Evolutionary conservation across 345 rosid genomes (phyloP).

Genomic region (Diplotaxis tenuifolia): DNA sequence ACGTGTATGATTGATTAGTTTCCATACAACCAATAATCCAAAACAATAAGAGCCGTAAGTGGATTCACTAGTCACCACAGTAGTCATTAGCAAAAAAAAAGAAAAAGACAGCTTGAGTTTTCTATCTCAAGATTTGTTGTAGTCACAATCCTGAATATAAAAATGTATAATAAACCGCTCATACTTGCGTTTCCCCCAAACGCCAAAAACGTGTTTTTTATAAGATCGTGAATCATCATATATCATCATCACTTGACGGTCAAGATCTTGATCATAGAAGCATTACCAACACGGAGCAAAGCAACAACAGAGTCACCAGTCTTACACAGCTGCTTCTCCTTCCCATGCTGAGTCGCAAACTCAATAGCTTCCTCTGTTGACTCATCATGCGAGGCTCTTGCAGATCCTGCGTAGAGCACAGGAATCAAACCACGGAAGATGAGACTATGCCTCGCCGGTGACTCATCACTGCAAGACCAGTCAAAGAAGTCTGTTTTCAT

Average conservation of each 20-base stretch:
- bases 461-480: constrained; percentile 88
- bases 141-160: constrained; percentile 25
- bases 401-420: constrained; percentile 79
- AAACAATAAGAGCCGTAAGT: constrained; percentile 7
- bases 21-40: constrained; percentile 26
- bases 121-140: constrained; percentile 30
- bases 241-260: constrained; percentile 54
- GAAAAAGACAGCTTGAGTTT: constrained; percentile 31
- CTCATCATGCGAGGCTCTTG: constrained; percentile 82
- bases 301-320: constrained; percentile 87
- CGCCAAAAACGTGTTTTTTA: constrained; percentile 19
- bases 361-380: constrained; percentile 92
- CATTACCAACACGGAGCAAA: constrained; percentile 82
- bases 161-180: constrained; percentile 18
- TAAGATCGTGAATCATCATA: constrained; percentile 25
- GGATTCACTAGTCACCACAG: constrained; percentile 29
- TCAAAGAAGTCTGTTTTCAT: constrained; percentile 80
- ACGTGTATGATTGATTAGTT: constrained; percentile 31
- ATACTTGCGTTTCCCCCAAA: constrained; percentile 1
- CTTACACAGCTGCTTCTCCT: constrained; percentile 65
- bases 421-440: constrained; percentile 88
- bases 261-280: constrained; percentile 92
- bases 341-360: constrained; percentile 67
- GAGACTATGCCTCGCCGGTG: constrained; percentile 94
- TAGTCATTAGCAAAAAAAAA: constrained; percentile 23